Conservation (phyloP, 768 basidiomycete species). For the Clitopilus hobsonii region DNA sequence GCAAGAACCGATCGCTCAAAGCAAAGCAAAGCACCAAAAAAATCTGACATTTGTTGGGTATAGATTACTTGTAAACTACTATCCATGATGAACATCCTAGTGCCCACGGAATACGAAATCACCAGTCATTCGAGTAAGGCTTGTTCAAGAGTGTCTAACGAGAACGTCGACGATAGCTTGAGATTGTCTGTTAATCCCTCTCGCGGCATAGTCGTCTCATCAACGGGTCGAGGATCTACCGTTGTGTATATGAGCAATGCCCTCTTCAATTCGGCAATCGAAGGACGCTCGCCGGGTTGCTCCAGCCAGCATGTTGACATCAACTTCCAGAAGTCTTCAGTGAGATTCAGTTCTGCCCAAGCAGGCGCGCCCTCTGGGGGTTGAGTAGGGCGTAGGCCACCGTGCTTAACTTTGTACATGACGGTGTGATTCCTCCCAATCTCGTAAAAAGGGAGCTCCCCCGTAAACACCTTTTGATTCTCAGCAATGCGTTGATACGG, state of each 20-base stretch:
- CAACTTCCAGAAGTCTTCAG: conserved; percentile 15
- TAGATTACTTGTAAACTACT: no score
- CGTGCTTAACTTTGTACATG: conserved; percentile 12
- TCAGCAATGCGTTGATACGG: neutral
- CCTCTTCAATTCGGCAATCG: neutral
- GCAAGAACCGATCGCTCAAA: no score
- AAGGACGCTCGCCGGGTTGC: conserved; percentile 15
- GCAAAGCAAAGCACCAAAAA: no score
- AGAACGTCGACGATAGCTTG: no score
- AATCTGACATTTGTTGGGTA: no score
- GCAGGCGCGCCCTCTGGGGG: conserved; percentile 8
- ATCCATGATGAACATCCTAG: no score
- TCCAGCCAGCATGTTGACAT: conserved; percentile 20
- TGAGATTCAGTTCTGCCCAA: conserved; percentile 12
- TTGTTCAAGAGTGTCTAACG: conserved; percentile 1
- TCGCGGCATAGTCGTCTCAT: neutral
- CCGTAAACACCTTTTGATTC: neutral
- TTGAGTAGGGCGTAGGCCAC: conserved; percentile 11
- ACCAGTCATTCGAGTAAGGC: no score
- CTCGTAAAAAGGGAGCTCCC: conserved; percentile 10
- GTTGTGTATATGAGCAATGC: neutral
- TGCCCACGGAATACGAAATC: no score
- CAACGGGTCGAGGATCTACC: neutral
- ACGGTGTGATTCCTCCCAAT: conserved; percentile 11
- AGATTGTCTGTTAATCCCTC: neutral